Conservation (phyloP, 208 protist genomes). For the Crithidia expoeki region DNA sequence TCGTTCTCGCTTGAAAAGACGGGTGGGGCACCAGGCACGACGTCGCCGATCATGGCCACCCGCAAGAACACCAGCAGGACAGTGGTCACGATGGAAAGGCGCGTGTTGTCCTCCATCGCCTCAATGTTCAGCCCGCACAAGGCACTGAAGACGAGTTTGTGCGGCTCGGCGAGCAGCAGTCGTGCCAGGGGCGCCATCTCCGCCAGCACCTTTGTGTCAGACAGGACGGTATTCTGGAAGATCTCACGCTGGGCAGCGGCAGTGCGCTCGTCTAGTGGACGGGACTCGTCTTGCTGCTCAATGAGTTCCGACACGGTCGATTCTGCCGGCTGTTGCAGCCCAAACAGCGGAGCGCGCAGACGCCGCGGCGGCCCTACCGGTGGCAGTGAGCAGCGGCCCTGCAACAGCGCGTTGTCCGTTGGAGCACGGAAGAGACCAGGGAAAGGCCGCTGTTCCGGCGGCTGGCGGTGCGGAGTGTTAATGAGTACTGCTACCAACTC, state of each 20-base stretch:
- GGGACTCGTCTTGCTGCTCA: not conserved
- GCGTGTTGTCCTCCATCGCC: slow-evolving; percentile 56
- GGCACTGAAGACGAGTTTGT: slow-evolving; percentile 73
- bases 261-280: not conserved
- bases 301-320: not conserved
- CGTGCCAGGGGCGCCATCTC: slow-evolving; percentile 43
- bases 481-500: slow-evolving; percentile 51
- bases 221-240: slow-evolving; percentile 16
- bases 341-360: slow-evolving; percentile 33
- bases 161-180: slow-evolving; percentile 59
- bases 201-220: slow-evolving; percentile 29
- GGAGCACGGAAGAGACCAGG: slow-evolving; percentile 42
- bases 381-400: slow-evolving; percentile 39
- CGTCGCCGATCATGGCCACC: slow-evolving; percentile 39
- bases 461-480: slow-evolving; percentile 48
- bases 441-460: slow-evolving; percentile 58
- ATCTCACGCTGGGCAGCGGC: slow-evolving; percentile 6
- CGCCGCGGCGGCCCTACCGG: slow-evolving; percentile 43
- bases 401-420: slow-evolving; percentile 44
- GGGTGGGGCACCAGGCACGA: too few species aligned
- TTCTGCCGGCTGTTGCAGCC: not conserved
- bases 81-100: slow-evolving; percentile 78
- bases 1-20: too few species aligned
- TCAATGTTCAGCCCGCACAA: slow-evolving; percentile 71
- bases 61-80: slow-evolving; percentile 74